phyloP scores from a whole-genome alignment of 176 grass and related monocot genomes.

The Paspalum vaginatum region DNA sequence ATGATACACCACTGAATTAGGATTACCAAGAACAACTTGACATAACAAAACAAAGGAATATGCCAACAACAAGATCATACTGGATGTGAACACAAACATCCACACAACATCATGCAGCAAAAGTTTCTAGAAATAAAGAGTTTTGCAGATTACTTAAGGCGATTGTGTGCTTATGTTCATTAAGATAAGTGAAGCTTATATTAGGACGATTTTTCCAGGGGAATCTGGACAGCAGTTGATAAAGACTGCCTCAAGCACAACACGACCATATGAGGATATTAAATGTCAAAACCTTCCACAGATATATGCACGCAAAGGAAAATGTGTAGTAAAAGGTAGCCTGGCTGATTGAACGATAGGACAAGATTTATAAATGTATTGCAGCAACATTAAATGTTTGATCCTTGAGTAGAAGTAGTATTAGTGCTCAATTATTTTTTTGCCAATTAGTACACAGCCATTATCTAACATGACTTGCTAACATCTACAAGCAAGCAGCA shows the following conservation, averaged over 20 bases:
- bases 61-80: background rate
- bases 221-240: constrained; percentile 4
- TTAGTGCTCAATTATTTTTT: background rate
- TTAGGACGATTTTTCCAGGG: background rate
- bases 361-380: background rate
- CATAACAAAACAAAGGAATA: background rate
- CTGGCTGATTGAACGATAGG: background rate
- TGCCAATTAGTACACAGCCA: background rate
- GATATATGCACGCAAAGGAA: background rate
- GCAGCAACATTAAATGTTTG: background rate
- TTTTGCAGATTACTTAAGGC: background rate
- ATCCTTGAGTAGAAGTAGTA: background rate
- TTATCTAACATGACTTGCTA: background rate
- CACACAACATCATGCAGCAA: background rate
- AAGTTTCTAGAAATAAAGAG: constrained; percentile 14
- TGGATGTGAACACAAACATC: background rate
- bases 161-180: background rate
- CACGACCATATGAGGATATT: background rate
- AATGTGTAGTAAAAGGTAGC: background rate
- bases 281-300: background rate
- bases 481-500: background rate
- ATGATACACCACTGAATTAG: background rate
- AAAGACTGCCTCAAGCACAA: background rate
- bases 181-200: background rate
- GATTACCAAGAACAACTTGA: background rate